Evolutionary conservation across 257 asterid genomes (phyloP).

Genomic region (Marsdenia floribunda): DNA sequence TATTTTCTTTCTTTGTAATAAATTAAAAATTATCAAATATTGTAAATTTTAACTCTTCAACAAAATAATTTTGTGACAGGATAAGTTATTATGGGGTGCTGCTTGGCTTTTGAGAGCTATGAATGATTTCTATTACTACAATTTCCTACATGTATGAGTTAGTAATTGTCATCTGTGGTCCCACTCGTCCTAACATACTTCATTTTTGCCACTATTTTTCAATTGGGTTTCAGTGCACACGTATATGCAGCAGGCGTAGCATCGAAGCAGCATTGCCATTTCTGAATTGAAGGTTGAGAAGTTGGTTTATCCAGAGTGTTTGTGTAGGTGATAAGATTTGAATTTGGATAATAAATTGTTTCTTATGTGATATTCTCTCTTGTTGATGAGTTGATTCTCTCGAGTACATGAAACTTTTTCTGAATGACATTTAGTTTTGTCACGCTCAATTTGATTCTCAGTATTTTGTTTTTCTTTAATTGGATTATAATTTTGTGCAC

Average conservation of each 20-base stretch:
- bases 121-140: constrained; percentile 44
- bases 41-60: background rate
- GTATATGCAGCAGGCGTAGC: background rate
- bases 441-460: too few relatives aligned
- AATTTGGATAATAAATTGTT: background rate
- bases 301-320: background rate
- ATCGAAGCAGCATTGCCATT: background rate
- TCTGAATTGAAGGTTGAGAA: background rate
- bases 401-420: background rate
- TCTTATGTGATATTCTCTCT: background rate
- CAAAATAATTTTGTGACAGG: constrained; percentile 32
- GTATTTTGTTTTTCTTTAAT: too few relatives aligned
- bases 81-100: constrained; percentile 85
- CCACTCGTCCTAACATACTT: too few relatives aligned
- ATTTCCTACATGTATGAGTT: constrained; percentile 36
- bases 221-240: background rate
- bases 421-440: too few relatives aligned
- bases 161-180: too few relatives aligned
- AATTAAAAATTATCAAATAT: too few relatives aligned
- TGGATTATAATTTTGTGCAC: too few relatives aligned
- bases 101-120: constrained; percentile 84
- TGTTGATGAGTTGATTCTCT: background rate
- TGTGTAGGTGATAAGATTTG: background rate
- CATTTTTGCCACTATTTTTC: too few relatives aligned
- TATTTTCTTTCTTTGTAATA: too few relatives aligned